A percentile compares a stretch with the other conserved stretches of the same genome.
Evolutionary conservation across 176 grass and related monocot genomes (phyloP).

Genomic region (Aegilops longissima): DNA sequence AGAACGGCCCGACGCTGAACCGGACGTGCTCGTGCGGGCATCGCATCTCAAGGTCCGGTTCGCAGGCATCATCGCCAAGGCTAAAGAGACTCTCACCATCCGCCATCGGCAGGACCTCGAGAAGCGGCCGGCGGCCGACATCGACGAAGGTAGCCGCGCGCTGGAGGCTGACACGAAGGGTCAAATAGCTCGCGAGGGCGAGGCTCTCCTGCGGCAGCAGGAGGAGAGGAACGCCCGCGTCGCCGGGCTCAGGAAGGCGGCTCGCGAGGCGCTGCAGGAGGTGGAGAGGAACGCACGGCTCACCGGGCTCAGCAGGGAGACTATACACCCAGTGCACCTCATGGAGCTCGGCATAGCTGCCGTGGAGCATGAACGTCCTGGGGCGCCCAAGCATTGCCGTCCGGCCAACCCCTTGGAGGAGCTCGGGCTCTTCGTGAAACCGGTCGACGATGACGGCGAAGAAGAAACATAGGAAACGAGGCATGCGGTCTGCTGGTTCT

Average conservation of each 20-base stretch:
- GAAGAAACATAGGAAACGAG: neutral
- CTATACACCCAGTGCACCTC: neutral
- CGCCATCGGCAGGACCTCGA: neutral
- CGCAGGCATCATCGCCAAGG: slow-evolving; percentile 27
- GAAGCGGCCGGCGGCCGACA: neutral
- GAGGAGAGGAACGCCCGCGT: neutral
- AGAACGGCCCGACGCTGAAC: neutral
- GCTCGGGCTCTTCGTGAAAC: slow-evolving; percentile 14
- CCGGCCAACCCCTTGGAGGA: slow-evolving; percentile 3
- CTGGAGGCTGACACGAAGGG: neutral
- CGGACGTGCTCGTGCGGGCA: neutral
- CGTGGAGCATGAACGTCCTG: slow-evolving; percentile 2
- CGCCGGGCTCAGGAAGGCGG: neutral
- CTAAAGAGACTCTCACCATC: neutral
- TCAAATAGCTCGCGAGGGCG: neutral
- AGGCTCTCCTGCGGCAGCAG: neutral
- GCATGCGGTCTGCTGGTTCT: neutral
- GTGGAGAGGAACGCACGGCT: neutral
- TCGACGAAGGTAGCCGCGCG: neutral
- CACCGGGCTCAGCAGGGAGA: neutral
- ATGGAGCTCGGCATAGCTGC: slow-evolving; percentile 10
- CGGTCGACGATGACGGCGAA: neutral
- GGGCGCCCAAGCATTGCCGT: neutral
- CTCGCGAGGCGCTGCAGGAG: neutral
- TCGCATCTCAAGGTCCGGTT: neutral